Conservation (phyloP, 2,329 filamentous ascomycete species). For the Cytospora piceae region DNA sequence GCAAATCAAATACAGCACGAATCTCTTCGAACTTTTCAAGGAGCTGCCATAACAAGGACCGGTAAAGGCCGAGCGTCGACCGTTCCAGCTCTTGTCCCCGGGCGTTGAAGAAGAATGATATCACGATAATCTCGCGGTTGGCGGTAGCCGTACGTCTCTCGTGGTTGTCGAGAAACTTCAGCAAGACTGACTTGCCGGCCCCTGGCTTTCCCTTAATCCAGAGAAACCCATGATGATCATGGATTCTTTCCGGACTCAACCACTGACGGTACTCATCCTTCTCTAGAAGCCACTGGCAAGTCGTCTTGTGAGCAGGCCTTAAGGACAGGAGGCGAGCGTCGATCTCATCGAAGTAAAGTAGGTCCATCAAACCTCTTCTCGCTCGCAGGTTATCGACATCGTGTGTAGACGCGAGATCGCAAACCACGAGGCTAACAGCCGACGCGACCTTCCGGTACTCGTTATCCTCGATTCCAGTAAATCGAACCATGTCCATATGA, state of each 20-base stretch:
- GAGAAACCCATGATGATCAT: slow-evolving; percentile 44
- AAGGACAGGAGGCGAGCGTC: not conserved
- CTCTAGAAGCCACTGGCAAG: not conserved
- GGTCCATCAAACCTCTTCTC: not conserved
- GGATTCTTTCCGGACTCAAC: slow-evolving; percentile 8
- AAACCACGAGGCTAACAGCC: not conserved
- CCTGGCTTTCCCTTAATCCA: slow-evolving; percentile 54
- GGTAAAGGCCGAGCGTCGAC: slow-evolving; percentile 52
- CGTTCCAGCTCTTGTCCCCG: slow-evolving; percentile 49
- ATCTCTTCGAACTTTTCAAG: slow-evolving; percentile 40
- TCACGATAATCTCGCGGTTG: slow-evolving; percentile 33
- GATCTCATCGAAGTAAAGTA: slow-evolving; percentile 1
- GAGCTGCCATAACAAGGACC: slow-evolving; percentile 53
- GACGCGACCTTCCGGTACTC: slow-evolving; percentile 42
- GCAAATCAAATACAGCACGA: slow-evolving; percentile 38
- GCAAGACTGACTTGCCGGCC: slow-evolving; percentile 50
- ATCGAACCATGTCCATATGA: slow-evolving; percentile 45
- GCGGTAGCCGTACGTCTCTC: slow-evolving; percentile 23
- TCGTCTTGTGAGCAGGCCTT: not conserved
- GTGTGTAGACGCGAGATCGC: not conserved
- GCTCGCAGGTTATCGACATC: not conserved
- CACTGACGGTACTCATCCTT: not conserved
- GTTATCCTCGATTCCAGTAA: slow-evolving; percentile 36
- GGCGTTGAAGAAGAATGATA: slow-evolving; percentile 56
- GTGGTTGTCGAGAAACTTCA: slow-evolving; percentile 44